These are phyloP conservation scores for Xylariaceae sp. DNA, from an alignment of 2,329 filamentous ascomycete genomes.

Conservation along the genomic window DNA sequence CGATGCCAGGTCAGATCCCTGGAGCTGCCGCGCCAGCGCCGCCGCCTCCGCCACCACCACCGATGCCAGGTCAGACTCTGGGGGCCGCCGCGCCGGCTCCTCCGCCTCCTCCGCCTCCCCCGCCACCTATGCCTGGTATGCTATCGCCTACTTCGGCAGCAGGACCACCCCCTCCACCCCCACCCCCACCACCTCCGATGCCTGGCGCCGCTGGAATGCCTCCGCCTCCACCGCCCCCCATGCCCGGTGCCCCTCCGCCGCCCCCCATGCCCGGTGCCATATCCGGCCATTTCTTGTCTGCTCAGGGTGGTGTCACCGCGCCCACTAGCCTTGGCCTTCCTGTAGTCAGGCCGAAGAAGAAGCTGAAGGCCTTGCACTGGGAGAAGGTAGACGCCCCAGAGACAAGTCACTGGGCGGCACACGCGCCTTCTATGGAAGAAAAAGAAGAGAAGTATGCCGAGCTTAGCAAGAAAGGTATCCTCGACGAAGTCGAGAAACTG, in stretches of 20 bases:
- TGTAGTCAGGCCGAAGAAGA: slow-evolving; percentile 91
- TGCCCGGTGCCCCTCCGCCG: slow-evolving; percentile 51
- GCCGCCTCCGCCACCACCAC: slow-evolving; percentile 29
- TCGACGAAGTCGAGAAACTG: slow-evolving; percentile 94
- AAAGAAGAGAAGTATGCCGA: slow-evolving; percentile 96
- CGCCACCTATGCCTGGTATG: slow-evolving; percentile 40
- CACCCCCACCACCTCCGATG: slow-evolving; percentile 33
- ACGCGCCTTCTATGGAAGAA: slow-evolving; percentile 76
- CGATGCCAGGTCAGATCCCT: slow-evolving; percentile 25
- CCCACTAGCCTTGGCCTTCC: slow-evolving; percentile 62
- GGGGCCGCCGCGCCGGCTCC: slow-evolving; percentile 30
- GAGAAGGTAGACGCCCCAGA: slow-evolving; percentile 93
- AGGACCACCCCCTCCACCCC: slow-evolving; percentile 39
- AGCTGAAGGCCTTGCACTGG: slow-evolving; percentile 98
- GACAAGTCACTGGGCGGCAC: slow-evolving; percentile 86
- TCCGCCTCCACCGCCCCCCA: slow-evolving; percentile 48
- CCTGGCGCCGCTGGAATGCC: slow-evolving; percentile 28
- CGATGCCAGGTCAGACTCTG: slow-evolving; percentile 25
- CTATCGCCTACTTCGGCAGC: slow-evolving; percentile 8
- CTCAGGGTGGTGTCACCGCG: slow-evolving; percentile 47
- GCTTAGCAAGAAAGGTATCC: slow-evolving; percentile 84
- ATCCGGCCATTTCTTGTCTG: slow-evolving; percentile 69
- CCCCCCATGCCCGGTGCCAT: slow-evolving; percentile 61
- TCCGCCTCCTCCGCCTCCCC: slow-evolving; percentile 39
- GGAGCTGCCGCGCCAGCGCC: slow-evolving; percentile 30